These are phyloP conservation scores for Aspergillus fructus DNA, from an alignment of 2,329 filamentous ascomycete genomes.

Conservation along the genomic window DNA sequence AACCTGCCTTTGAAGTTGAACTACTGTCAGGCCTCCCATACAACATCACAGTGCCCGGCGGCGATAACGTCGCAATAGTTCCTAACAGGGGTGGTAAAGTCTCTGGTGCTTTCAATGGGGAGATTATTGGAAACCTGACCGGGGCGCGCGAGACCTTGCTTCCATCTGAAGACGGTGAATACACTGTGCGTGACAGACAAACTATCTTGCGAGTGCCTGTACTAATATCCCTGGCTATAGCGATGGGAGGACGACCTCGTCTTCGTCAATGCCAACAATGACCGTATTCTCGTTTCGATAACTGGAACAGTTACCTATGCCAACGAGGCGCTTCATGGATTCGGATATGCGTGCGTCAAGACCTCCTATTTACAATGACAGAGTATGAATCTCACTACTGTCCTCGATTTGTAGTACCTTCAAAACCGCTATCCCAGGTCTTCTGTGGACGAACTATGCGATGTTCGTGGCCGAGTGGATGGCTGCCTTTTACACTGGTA, in stretches of 20 bases:
- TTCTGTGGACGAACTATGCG: conserved; percentile 2
- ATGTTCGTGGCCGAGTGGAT: conserved; percentile 1
- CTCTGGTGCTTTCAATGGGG: background rate
- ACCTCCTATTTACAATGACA: background rate
- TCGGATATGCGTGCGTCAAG: background rate
- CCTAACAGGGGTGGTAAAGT: conserved; percentile 1
- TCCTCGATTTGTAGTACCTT: background rate
- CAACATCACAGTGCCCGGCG: background rate
- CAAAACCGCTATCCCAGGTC: background rate
- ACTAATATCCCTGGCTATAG: background rate
- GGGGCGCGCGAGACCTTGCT: background rate
- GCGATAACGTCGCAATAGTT: background rate
- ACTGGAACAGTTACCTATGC: conserved; percentile 1
- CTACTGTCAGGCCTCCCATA: background rate
- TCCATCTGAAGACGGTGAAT: background rate
- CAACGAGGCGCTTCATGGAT: conserved; percentile 2
- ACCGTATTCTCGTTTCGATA: background rate
- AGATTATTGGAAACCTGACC: conserved; percentile 1
- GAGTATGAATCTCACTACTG: background rate
- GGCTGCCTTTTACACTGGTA: conserved; percentile 1
- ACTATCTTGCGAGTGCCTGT: background rate
- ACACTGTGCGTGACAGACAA: background rate
- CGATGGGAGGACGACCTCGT: background rate
- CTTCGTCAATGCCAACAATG: background rate
- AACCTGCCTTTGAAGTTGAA: conserved; percentile 1